A percentile compares a stretch with the other conserved stretches of the same genome.
Conservation (phyloP, 208 protist species). For the Acanthamoeba castellanii region DNA sequence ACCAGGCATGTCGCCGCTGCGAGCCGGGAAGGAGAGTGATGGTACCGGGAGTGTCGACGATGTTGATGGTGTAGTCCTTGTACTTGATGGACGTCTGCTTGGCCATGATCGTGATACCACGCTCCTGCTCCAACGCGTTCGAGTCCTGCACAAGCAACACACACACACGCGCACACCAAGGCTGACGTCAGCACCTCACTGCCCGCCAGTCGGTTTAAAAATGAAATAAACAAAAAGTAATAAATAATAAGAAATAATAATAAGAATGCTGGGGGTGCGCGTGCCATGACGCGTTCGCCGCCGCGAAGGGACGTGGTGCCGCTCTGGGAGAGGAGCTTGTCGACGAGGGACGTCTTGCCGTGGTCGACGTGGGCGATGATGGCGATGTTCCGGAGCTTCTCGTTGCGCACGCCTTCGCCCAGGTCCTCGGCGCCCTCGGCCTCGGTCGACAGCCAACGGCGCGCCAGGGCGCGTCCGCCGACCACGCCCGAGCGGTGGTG, state of each 20-base stretch:
- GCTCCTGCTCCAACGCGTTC: conserved; percentile 95
- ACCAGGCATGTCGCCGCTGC: too few species aligned
- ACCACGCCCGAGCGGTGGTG: too few species aligned
- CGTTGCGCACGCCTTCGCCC: not conserved
- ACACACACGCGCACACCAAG: too few species aligned
- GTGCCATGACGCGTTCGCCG: conserved; percentile 41
- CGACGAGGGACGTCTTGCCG: conserved; percentile 97
- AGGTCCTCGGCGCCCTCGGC: too few species aligned
- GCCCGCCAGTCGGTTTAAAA: too few species aligned
- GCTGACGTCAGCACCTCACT: too few species aligned
- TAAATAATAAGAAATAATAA: not conserved
- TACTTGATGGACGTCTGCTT: conserved; percentile 90
- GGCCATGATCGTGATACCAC: conserved; percentile 98
- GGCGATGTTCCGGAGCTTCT: conserved; percentile 95
- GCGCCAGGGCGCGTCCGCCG: too few species aligned
- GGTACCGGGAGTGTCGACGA: conserved; percentile 97
- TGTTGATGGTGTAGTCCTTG: conserved; percentile 94
- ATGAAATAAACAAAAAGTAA: too few species aligned
- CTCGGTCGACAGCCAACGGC: too few species aligned
- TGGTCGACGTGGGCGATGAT: conserved; percentile 97
- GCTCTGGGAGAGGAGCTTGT: conserved; percentile 94
- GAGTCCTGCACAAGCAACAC: conserved; percentile 89
- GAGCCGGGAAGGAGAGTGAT: too few species aligned
- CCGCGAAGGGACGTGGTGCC: conserved; percentile 15
- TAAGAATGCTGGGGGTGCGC: not conserved